These are phyloP conservation scores for Fusarium nelsonii DNA, from an alignment of 2,329 filamentous ascomycete genomes.

Conservation along the genomic window DNA sequence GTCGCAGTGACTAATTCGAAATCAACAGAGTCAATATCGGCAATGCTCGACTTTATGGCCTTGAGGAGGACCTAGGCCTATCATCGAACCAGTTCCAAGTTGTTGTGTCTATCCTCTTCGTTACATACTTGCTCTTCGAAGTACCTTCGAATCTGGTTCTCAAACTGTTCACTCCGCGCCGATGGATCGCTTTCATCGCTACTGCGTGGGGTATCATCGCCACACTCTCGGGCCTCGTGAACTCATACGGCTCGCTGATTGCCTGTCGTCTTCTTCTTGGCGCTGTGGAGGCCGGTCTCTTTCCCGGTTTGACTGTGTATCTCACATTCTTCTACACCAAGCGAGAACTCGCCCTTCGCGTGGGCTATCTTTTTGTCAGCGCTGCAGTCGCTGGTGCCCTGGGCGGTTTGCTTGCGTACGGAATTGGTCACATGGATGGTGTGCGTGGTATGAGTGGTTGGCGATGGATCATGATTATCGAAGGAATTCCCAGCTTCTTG, in stretches of 20 bases:
- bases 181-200: constrained; percentile 75
- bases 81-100: constrained; percentile 75
- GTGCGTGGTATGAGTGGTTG: constrained; percentile 73
- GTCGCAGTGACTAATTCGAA: constrained; percentile 24
- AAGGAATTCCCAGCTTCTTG: constrained; percentile 58
- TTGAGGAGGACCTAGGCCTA: constrained; percentile 73
- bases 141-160: constrained; percentile 74
- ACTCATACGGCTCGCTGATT: constrained; percentile 74
- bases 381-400: constrained; percentile 78
- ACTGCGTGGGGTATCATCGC: constrained; percentile 75
- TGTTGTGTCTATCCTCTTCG: constrained; percentile 74
- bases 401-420: constrained; percentile 79
- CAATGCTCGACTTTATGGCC: constrained; percentile 74
- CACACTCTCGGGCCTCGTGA: constrained; percentile 75
- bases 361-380: constrained; percentile 79
- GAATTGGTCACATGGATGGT: constrained; percentile 79
- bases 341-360: constrained; percentile 76
- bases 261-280: constrained; percentile 77
- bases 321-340: constrained; percentile 83
- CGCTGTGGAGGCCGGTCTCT: constrained; percentile 75
- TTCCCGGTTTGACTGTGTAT: constrained; percentile 76
- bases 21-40: constrained; percentile 74
- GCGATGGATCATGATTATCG: constrained; percentile 76
- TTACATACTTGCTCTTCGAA: constrained; percentile 73
- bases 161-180: constrained; percentile 71